Conservation (phyloP, 176 grass and related monocot genomes). For the Carex parvula region DNA sequence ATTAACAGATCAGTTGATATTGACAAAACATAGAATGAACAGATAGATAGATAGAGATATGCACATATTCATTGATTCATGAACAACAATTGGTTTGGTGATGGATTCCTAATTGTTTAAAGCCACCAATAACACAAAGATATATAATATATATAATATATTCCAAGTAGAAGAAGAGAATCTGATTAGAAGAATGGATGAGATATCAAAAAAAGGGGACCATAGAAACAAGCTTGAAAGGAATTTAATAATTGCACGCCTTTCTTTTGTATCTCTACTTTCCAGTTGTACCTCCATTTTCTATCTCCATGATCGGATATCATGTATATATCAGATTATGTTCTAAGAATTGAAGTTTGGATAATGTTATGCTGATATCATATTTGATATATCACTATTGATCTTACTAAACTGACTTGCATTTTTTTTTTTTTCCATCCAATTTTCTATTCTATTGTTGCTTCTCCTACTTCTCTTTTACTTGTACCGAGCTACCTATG, state of each 20-base stretch:
- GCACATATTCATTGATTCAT: neutral
- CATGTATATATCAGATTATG: too few species aligned
- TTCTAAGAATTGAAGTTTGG: neutral
- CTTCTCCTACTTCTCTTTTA: too few species aligned
- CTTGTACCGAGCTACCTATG: too few species aligned
- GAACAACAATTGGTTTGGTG: slow-evolving; percentile 6
- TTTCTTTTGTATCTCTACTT: neutral
- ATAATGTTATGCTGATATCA: too few species aligned
- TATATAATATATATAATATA: too few species aligned
- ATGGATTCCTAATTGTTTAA: slow-evolving; percentile 11
- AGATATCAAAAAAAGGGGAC: neutral
- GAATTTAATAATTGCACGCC: neutral
- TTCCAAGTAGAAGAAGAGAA: neutral
- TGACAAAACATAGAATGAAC: slow-evolving; percentile 4
- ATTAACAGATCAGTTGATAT: neutral
- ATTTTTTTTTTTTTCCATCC: too few species aligned
- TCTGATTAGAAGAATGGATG: neutral
- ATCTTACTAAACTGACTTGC: too few species aligned
- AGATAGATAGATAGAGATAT: neutral
- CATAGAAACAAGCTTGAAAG: neutral
- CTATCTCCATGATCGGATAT: neutral
- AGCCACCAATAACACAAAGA: neutral
- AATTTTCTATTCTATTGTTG: too few species aligned
- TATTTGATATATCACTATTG: too few species aligned
- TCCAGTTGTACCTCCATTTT: neutral